Base-by-base conservation (phyloP, 2,329 filamentous ascomycete genomes). In the Mycosphaerella sp. region DNA sequence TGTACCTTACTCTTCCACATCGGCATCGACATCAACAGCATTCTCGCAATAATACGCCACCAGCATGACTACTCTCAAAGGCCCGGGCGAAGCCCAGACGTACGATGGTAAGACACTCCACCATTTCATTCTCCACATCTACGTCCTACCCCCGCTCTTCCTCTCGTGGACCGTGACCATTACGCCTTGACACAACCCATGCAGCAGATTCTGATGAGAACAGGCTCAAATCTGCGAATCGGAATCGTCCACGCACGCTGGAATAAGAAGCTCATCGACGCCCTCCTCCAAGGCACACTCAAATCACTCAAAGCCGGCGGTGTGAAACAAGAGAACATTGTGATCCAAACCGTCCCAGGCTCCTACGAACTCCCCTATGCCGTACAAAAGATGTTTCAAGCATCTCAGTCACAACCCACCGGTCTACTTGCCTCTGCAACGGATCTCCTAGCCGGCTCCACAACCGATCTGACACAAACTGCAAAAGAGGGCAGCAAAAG, bases 221-320 rank as follows among this genome's bases (percentile, higher is more conserved):
- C 59, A 76, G 74, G 75, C 60, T 73, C 72, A 8, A 77, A 75
- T 65, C 81, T 98, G 58, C 88, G 93, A 67, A 85, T 98, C 68
- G 91, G 87, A 67, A 97, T 98, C 67, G 81, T 98, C 53, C 93
- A 97, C 74, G 91, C 91, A 53, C 84, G 93, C 64, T 98, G 93
- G 93, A 98, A 98, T 75, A 79, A 78, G 59, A 79, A 79, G 60
- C 88, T 98, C 68, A 95, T 97, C 71, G 83, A 87, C 53, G 83
- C 89, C 47, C 82, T 98, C 51, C 79, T 98, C 55, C 76, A 79
- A 46, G 93, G 93, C 59, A 82, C 87, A 41, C 87, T 85, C 71
- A 84, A 85, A 62, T 85, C 85, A 66, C 82, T 98, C 50, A 74
- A 85, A 30, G 80, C 80, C 39, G 82, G 85, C 47, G 93, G 93